Conservation (phyloP, 192 early-diverging fungal genomes). For the Podila minutissima region DNA sequence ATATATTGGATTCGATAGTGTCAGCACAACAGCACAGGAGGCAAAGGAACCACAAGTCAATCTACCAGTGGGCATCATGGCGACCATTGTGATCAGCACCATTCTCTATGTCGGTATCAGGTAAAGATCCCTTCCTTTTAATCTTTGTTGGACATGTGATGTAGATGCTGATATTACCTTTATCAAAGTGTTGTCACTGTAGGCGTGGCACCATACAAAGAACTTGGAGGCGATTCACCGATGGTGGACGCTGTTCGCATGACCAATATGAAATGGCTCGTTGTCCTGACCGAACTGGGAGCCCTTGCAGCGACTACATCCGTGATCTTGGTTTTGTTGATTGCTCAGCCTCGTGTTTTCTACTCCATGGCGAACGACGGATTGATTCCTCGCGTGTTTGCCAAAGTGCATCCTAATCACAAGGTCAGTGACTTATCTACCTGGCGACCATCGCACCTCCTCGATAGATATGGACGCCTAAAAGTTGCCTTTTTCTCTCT, state of each 20-base stretch:
- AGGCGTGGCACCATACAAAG: constrained; percentile 71
- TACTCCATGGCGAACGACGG: constrained; percentile 90
- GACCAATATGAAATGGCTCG: constrained; percentile 71
- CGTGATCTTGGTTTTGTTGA: constrained; percentile 78
- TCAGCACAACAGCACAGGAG: constrained; percentile 89
- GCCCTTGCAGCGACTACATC: constrained; percentile 82
- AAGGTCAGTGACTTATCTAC: constrained; percentile 11
- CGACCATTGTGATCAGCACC: constrained; percentile 79
- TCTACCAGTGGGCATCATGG: constrained; percentile 90
- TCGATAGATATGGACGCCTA: background rate
- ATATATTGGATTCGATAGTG: constrained; percentile 91
- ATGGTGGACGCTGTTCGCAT: constrained; percentile 58
- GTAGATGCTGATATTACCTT: background rate
- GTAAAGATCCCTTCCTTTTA: constrained; percentile 2
- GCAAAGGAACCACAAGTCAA: constrained; percentile 81
- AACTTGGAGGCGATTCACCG: constrained; percentile 62
- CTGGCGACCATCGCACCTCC: background rate
- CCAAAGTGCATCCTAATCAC: constrained; percentile 71
- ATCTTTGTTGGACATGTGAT: background rate
- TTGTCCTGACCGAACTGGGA: constrained; percentile 77
- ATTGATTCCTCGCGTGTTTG: constrained; percentile 72
- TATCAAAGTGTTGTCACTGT: constrained; percentile 69
- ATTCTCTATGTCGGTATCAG: constrained; percentile 78
- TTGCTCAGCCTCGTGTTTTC: constrained; percentile 90
- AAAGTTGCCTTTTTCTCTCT: background rate